Evolutionary conservation across 176 grass and related monocot genomes (phyloP), one percentile per base, ranked within the genome.

Genomic region (Bonia amplexicaulis): DNA sequence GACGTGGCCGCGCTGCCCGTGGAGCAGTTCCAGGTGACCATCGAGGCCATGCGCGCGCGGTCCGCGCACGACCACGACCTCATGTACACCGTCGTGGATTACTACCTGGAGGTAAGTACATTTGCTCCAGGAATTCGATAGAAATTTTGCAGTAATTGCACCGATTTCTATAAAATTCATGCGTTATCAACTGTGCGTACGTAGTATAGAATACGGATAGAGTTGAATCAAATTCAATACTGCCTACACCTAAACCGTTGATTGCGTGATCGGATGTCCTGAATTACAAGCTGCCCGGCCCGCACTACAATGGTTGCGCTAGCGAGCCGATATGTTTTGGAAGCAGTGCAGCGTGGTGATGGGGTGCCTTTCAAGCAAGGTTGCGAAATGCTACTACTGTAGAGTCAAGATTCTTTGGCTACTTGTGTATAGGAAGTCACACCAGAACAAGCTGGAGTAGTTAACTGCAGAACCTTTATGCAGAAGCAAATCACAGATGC

Each of bases 11-110:
- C 81, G 54, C 80, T 99, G 16, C 57, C 89, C 6, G 29, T 83
- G 2, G 90, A 85, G 52, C 81, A 92, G 71, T 90, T 98, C 69
- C 65, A 85, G 69, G 71, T 84, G 46, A 61, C 69, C 31, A 85
- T 87, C 8, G 91, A 90, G 76, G 89, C 90, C 78, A 90, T 99
- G 91, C 85, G 86, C 25, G 82, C 70, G 78, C 85, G 93, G 12
- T 84, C 79, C 37, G 72, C 80, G 60, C 88, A 91, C 46, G 96
- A 99, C 52, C 96, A 99, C 66, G 96, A 99, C 58, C 82, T 96
- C 61, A 77, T 99, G 64, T 99, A 99, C 88, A 86, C 88, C 44
- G 74, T 99, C 23, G 91, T 99, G 0, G 90, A 99, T 33, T 77
- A 89, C 46, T 99, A 99, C 46, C 88, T 99, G 5, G 73, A 92